Conservation (phyloP, 73 alveolate species). For the Effrenium voratum region DNA sequence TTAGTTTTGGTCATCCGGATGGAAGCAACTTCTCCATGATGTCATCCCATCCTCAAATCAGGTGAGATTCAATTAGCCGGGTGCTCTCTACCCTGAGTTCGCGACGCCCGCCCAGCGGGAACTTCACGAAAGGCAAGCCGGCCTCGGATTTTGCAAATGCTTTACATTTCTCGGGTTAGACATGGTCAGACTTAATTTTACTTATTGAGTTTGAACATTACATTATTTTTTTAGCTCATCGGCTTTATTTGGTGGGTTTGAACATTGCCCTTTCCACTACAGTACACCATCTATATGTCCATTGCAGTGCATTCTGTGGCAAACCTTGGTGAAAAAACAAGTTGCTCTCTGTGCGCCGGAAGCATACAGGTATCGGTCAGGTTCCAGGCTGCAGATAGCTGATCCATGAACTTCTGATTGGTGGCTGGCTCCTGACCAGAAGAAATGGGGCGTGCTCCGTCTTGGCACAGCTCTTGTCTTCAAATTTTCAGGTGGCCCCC, state of each 20-base stretch:
- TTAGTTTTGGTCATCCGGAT: neutral
- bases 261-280: neutral
- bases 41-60: conserved; percentile 28
- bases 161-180: neutral
- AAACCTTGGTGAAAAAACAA: neutral
- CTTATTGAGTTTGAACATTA: too few species aligned
- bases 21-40: neutral
- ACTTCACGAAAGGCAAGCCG: conserved; percentile 23
- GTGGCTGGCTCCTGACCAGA: conserved; percentile 18
- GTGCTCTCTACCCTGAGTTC: neutral
- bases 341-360: neutral
- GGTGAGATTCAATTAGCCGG: neutral
- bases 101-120: conserved; percentile 60
- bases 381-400: conserved; percentile 12
- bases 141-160: neutral
- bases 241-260: too few species aligned
- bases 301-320: neutral
- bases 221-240: too few species aligned
- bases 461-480: neutral
- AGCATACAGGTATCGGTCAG: neutral
- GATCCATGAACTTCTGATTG: conserved; percentile 39
- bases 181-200: too few species aligned
- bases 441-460: neutral
- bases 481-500: neutral
- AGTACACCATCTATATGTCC: neutral